These are phyloP conservation scores for Aquilaria malaccensis DNA, from an alignment of 345 rosid species.

Conservation along the genomic window DNA sequence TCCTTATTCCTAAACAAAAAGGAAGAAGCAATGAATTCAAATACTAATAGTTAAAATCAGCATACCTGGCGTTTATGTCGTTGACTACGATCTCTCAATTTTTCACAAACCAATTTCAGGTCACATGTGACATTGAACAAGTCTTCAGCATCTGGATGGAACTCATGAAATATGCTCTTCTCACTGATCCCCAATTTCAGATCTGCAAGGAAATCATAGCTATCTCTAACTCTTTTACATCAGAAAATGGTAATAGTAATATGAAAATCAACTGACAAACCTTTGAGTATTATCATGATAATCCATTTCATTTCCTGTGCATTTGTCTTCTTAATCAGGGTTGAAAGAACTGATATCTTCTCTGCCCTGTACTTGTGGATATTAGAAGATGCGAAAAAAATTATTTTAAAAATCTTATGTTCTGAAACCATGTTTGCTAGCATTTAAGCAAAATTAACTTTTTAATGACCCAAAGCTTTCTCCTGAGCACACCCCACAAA, in stretches of 20 bases:
- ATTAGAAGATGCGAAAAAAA: neutral
- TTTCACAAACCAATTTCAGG: conserved; percentile 88
- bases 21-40: neutral
- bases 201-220: conserved; percentile 39
- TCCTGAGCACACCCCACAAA: too few relatives aligned
- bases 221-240: conserved; percentile 1
- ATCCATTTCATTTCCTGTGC: conserved; percentile 98
- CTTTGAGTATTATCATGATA: conserved; percentile 88
- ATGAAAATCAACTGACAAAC: conserved; percentile 17
- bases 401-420: too few relatives aligned
- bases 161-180: conserved; percentile 88
- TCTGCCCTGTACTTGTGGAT: conserved; percentile 41
- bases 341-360: conserved; percentile 57
- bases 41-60: neutral
- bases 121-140: conserved; percentile 96
- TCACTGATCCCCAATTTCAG: conserved; percentile 92
- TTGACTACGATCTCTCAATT: conserved; percentile 64
- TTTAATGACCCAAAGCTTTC: too few relatives aligned
- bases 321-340: conserved; percentile 83
- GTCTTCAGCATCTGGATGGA: conserved; percentile 97
- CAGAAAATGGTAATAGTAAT: neutral
- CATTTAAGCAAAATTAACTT: too few relatives aligned
- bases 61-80: conserved; percentile 94
- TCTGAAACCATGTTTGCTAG: too few relatives aligned
- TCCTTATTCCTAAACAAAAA: too few relatives aligned